Percentiles rank a stretch among this genome's conserved stretches.
Conservation (phyloP, 495 filamentous ascomycete genomes). For the Paragyromitra xinjiangensis region DNA sequence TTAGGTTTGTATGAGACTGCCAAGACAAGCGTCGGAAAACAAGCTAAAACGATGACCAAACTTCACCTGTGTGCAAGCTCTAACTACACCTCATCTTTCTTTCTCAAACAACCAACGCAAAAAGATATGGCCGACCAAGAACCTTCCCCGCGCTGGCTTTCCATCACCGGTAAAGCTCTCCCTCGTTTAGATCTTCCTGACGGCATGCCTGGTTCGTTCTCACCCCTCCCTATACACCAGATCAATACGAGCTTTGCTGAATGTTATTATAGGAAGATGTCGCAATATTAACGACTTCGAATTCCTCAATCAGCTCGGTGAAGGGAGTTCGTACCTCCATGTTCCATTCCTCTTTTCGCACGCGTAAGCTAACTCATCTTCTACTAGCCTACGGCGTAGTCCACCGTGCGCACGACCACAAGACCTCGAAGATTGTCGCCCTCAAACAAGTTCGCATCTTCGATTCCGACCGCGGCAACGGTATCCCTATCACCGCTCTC, state of each 20-base stretch:
- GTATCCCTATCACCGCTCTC: slow-evolving; percentile 62
- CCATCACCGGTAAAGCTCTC: slow-evolving; percentile 59
- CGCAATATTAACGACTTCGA: slow-evolving; percentile 59
- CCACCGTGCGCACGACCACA: slow-evolving; percentile 59
- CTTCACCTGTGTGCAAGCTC: slow-evolving; percentile 8
- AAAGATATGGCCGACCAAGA: slow-evolving; percentile 41
- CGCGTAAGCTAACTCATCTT: slow-evolving; percentile 2
- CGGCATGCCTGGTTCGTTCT: slow-evolving; percentile 57
- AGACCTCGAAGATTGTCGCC: slow-evolving; percentile 59
- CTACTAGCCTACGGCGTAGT: slow-evolving; percentile 62
- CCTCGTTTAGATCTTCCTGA: slow-evolving; percentile 52
- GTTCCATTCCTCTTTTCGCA: background rate
- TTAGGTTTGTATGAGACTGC: background rate
- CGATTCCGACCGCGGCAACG: slow-evolving; percentile 61
- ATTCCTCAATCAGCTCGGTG: slow-evolving; percentile 61
- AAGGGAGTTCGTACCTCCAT: slow-evolving; percentile 59
- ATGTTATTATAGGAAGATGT: slow-evolving; percentile 58
- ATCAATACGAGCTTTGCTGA: slow-evolving; percentile 16
- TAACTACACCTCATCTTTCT: slow-evolving; percentile 14
- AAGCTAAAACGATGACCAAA: background rate
- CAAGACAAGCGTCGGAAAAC: background rate
- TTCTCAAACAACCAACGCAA: slow-evolving; percentile 5
- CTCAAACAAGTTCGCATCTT: slow-evolving; percentile 62
- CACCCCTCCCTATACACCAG: background rate
- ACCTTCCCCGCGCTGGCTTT: slow-evolving; percentile 57